Evolutionary conservation across 2,329 filamentous ascomycete species (phyloP).

Genomic region (Fusarium udum): DNA sequence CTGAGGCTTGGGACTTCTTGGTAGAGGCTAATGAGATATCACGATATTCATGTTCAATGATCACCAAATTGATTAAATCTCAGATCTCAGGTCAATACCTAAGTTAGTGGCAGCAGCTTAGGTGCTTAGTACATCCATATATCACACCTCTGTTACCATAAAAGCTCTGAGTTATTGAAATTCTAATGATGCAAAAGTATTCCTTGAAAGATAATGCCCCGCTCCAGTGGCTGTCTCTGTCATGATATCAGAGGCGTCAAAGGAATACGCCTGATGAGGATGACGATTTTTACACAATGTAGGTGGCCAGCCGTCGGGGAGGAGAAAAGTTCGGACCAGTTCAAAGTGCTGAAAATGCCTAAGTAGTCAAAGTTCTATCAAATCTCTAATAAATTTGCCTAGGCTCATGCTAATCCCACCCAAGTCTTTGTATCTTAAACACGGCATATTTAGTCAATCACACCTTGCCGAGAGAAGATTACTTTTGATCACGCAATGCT

Average conservation of each 20-base stretch:
- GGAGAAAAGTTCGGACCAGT: neutral
- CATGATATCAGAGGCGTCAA: neutral
- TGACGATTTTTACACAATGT: neutral
- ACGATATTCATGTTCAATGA: neutral
- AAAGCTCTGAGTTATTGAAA: neutral
- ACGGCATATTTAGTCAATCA: neutral
- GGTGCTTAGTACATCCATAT: neutral
- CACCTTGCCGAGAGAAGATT: neutral
- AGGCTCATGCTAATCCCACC: neutral
- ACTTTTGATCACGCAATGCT: neutral
- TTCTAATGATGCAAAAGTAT: neutral
- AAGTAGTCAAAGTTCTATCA: neutral
- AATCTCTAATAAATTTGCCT: neutral
- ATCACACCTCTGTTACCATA: neutral
- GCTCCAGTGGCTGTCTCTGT: neutral
- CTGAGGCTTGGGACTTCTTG: neutral
- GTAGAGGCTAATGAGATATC: neutral
- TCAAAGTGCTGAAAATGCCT: neutral
- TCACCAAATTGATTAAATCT: neutral
- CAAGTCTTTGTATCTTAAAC: neutral
- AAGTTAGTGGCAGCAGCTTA: neutral
- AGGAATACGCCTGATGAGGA: neutral
- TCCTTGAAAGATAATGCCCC: neutral
- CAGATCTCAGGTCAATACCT: neutral
- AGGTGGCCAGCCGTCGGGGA: neutral